Percentiles rank a stretch among this genome's conserved stretches.
These are phyloP conservation scores for Podaxis rugospora DNA, from an alignment of 768 basidiomycete genomes.

Conservation along the genomic window DNA sequence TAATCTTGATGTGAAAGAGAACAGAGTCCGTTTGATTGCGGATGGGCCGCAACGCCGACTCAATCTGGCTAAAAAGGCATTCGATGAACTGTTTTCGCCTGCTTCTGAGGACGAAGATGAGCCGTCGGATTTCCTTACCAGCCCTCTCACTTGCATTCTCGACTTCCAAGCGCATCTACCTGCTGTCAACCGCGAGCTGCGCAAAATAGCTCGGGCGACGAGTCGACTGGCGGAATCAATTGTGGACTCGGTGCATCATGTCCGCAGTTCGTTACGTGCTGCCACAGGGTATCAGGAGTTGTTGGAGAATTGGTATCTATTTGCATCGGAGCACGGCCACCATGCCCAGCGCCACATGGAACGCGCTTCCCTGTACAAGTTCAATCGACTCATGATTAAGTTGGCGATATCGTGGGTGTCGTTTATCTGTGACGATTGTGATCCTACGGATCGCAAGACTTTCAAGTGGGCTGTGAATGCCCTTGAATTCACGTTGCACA, in stretches of 20 bases:
- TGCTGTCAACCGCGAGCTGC: conserved; percentile 80
- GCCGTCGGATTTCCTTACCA: conserved; percentile 8
- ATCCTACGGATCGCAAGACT: conserved; percentile 90
- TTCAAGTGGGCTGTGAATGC: conserved; percentile 99
- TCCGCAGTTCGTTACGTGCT: conserved; percentile 61
- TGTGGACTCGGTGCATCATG: conserved; percentile 86
- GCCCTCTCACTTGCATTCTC: conserved; percentile 47
- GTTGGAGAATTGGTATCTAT: conserved; percentile 90
- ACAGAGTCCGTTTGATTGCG: conserved; percentile 87
- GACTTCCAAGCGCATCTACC: conserved; percentile 93
- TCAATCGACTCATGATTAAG: conserved; percentile 79
- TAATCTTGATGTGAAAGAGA: conserved; percentile 81
- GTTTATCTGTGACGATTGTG: conserved; percentile 98
- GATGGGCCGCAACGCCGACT: conserved; percentile 83
- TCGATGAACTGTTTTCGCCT: conserved; percentile 59
- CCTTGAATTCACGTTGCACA: conserved; percentile 84
- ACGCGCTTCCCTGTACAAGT: conserved; percentile 58
- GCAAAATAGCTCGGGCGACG: conserved; percentile 86
- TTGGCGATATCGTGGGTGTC: conserved; percentile 97
- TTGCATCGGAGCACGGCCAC: conserved; percentile 94
- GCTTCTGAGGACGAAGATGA: conserved; percentile 60
- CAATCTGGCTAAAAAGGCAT: conserved; percentile 69
- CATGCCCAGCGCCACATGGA: conserved; percentile 91
- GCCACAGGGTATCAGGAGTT: conserved; percentile 74
- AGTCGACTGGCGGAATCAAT: conserved; percentile 91